phyloP scores from a whole-genome alignment of 345 rosid species.

The Combretum micranthum region DNA sequence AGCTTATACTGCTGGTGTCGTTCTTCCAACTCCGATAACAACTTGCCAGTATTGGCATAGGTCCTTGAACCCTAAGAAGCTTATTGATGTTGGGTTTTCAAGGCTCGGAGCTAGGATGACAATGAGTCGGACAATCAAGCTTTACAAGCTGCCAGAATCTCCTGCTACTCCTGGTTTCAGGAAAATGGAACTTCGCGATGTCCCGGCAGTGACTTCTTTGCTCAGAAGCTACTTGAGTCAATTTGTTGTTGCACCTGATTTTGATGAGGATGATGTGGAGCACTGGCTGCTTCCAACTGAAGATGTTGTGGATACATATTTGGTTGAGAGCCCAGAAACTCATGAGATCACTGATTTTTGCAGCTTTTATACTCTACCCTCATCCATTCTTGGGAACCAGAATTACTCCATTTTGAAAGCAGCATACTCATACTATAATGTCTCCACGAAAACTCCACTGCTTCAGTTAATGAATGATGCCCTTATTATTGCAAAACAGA shows the following conservation, averaged over 20 bases:
- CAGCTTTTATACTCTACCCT: slow-evolving; percentile 95
- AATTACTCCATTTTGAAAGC: slow-evolving; percentile 70
- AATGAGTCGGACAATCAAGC: slow-evolving; percentile 89
- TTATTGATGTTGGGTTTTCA: slow-evolving; percentile 92
- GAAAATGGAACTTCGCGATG: slow-evolving; percentile 77
- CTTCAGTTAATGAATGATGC: slow-evolving; percentile 93
- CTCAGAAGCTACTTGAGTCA: slow-evolving; percentile 62
- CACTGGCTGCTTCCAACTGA: slow-evolving; percentile 91
- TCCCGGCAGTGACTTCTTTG: slow-evolving; percentile 79
- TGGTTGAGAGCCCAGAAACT: slow-evolving; percentile 81
- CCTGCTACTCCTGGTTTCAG: slow-evolving; percentile 80
- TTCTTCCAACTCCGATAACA: slow-evolving; percentile 85
- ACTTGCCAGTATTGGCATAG: slow-evolving; percentile 97
- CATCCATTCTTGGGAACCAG: slow-evolving; percentile 83
- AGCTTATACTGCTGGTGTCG: slow-evolving; percentile 86
- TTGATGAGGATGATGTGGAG: slow-evolving; percentile 78
- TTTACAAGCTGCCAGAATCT: slow-evolving; percentile 74
- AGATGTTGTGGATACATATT: slow-evolving; percentile 69
- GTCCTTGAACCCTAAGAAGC: slow-evolving; percentile 93
- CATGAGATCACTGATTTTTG: slow-evolving; percentile 89
- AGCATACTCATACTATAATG: slow-evolving; percentile 93
- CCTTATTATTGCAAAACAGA: slow-evolving; percentile 67
- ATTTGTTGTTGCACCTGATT: slow-evolving; percentile 81
- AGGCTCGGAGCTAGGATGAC: slow-evolving; percentile 93
- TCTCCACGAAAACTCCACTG: slow-evolving; percentile 69